A percentile compares a stretch with the other conserved stretches of the same genome.
These are phyloP conservation scores for Camelina hispida DNA, from an alignment of 345 rosid species.

Conservation along the genomic window DNA sequence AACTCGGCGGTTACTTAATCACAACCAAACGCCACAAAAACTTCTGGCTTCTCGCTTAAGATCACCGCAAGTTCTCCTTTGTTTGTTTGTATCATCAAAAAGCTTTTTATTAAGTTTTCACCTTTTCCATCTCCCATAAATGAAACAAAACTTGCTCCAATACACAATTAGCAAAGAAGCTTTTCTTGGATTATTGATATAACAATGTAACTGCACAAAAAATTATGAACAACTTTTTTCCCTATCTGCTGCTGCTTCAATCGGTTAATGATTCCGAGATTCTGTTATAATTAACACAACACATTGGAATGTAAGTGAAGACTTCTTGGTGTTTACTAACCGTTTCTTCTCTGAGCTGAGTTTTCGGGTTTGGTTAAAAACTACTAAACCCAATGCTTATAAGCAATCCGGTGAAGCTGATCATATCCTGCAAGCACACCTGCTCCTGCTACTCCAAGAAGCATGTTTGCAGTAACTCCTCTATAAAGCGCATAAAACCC, in stretches of 20 bases:
- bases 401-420: slow-evolving; percentile 74
- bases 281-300: slow-evolving; percentile 33
- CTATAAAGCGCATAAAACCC: slow-evolving; percentile 72
- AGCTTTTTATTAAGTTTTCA: background rate
- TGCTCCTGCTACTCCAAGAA: slow-evolving; percentile 94
- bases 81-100: slow-evolving; percentile 27
- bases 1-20: slow-evolving; percentile 83
- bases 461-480: slow-evolving; percentile 94
- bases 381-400: slow-evolving; percentile 48
- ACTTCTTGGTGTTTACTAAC: slow-evolving; percentile 32
- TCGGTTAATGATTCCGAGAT: slow-evolving; percentile 22
- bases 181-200: slow-evolving; percentile 23
- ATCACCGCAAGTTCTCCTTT: slow-evolving; percentile 2
- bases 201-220: slow-evolving; percentile 40
- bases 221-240: slow-evolving; percentile 36
- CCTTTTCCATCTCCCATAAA: background rate
- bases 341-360: slow-evolving; percentile 4
- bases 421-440: slow-evolving; percentile 94
- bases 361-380: slow-evolving; percentile 21
- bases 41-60: slow-evolving; percentile 91
- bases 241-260: slow-evolving; percentile 28
- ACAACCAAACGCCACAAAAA: slow-evolving; percentile 90
- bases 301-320: slow-evolving; percentile 26
- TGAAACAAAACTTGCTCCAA: slow-evolving; percentile 26
- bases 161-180: slow-evolving; percentile 19